A percentile compares a stretch with the other conserved stretches of the same genome.
These are phyloP conservation scores for Clarireedia hainanense DNA, from an alignment of 2,329 filamentous ascomycete genomes.

Conservation along the genomic window DNA sequence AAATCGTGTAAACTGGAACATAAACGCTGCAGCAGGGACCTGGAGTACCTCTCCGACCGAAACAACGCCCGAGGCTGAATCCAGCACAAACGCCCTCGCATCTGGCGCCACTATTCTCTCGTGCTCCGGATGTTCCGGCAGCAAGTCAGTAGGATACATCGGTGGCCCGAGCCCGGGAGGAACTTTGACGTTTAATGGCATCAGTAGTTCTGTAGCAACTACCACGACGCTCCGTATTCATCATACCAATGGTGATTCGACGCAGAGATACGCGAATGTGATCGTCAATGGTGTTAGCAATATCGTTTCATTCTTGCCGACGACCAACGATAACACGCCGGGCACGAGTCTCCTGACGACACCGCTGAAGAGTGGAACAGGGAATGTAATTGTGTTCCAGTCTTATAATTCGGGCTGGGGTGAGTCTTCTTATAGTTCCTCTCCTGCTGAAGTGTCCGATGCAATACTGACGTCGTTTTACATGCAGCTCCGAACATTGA, in stretches of 20 bases:
- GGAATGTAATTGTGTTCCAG: constrained; percentile 42
- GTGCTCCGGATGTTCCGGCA: constrained; percentile 45
- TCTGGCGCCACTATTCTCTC: constrained; percentile 38
- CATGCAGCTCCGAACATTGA: constrained; percentile 43
- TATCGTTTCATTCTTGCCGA: constrained; percentile 47
- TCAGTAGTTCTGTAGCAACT: constrained; percentile 37
- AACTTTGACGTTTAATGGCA: constrained; percentile 38
- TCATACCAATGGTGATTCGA: constrained; percentile 47
- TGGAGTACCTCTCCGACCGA: constrained; percentile 39
- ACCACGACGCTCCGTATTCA: constrained; percentile 46
- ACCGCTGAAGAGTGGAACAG: constrained; percentile 37
- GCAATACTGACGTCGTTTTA: constrained; percentile 7
- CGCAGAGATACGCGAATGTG: constrained; percentile 45
- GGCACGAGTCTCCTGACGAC: constrained; percentile 40
- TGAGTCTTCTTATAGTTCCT: constrained; percentile 15
- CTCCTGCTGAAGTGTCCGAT: not conserved
- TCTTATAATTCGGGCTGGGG: constrained; percentile 34
- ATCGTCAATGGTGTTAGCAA: constrained; percentile 46
- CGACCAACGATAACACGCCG: constrained; percentile 36
- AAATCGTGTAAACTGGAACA: constrained; percentile 48
- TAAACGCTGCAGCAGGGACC: constrained; percentile 36
- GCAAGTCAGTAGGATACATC: constrained; percentile 44
- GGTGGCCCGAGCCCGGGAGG: constrained; percentile 40
- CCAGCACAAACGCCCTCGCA: constrained; percentile 32
- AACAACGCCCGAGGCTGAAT: constrained; percentile 44